These are phyloP conservation scores for Gentiana dahurica DNA, from an alignment of 257 asterid species.

Conservation along the genomic window DNA sequence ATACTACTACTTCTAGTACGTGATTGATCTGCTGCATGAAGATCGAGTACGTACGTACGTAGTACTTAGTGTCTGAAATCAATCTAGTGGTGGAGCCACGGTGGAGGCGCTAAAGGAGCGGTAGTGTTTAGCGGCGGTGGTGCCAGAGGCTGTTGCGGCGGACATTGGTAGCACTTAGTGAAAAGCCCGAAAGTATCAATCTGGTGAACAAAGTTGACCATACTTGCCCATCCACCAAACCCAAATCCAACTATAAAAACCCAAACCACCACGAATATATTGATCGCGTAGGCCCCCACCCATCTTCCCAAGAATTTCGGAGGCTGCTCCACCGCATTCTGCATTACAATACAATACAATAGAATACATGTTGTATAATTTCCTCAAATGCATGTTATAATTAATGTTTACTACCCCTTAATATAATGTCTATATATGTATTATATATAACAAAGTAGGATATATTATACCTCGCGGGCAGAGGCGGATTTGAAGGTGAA, in stretches of 20 bases:
- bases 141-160: constrained; percentile 30
- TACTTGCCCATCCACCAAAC: constrained; percentile 95
- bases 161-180: constrained; percentile 91
- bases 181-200: constrained; percentile 90
- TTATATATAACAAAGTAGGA: no score
- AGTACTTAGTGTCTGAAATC: no score
- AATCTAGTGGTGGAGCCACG: constrained; percentile 12
- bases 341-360: constrained; percentile 6
- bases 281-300: constrained; percentile 67
- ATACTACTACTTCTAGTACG: no score
- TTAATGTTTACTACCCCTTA: no score
- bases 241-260: constrained; percentile 84
- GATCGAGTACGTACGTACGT: no score
- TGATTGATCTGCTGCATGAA: no score
- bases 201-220: constrained; percentile 72
- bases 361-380: no score
- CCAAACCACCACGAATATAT: constrained; percentile 78
- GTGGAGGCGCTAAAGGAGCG: constrained; percentile 33
- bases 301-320: constrained; percentile 71
- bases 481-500: constrained; percentile 70
- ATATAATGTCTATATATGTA: no score
- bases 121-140: constrained; percentile 24
- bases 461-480: constrained; percentile 71
- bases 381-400: no score
- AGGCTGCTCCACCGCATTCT: constrained; percentile 96